These are phyloP conservation scores for Suhomyces terraborum DNA, from an alignment of 1,139 yeast genomes.

Conservation along the genomic window DNA sequence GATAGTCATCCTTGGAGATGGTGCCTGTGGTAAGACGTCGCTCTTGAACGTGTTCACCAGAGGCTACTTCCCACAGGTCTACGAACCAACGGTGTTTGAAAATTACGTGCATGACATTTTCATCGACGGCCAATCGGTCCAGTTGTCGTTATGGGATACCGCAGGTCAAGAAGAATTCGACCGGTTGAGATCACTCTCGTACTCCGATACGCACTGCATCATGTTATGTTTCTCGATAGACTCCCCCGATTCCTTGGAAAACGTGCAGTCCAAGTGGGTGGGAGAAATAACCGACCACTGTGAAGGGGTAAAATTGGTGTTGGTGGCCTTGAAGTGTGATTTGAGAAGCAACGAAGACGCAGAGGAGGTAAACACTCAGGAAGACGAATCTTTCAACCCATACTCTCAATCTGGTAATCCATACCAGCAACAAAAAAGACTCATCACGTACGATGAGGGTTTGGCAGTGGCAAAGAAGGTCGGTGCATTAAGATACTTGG, in stretches of 20 bases:
- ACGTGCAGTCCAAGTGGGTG: constrained; percentile 91
- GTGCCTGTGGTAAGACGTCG: constrained; percentile 82
- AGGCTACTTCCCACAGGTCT: constrained; percentile 97
- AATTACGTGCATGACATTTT: constrained; percentile 96
- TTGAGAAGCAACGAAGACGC: constrained; percentile 57
- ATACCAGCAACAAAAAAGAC: constrained; percentile 47
- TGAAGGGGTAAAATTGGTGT: constrained; percentile 90
- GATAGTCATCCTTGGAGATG: constrained; percentile 95
- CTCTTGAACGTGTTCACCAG: constrained; percentile 91
- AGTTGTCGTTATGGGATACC: constrained; percentile 94
- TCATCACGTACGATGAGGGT: constrained; percentile 82
- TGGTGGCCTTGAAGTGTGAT: constrained; percentile 95
- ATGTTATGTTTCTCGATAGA: constrained; percentile 96
- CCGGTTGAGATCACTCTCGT: constrained; percentile 82
- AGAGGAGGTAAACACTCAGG: constrained; percentile 26
- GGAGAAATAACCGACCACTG: constrained; percentile 96
- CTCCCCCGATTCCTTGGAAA: constrained; percentile 90
- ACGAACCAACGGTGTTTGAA: constrained; percentile 97
- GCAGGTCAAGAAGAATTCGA: constrained; percentile 99
- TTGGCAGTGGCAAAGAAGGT: constrained; percentile 81
- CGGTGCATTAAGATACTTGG: constrained; percentile 84
- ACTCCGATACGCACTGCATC: constrained; percentile 94
- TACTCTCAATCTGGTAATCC: constrained; percentile 33
- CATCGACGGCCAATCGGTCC: constrained; percentile 92
- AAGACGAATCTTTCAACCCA: constrained; percentile 43